A percentile compares a stretch with the other conserved stretches of the same genome.
Conservation (phyloP, 2,329 filamentous ascomycete genomes). For the Trichoderma guizhouense region DNA sequence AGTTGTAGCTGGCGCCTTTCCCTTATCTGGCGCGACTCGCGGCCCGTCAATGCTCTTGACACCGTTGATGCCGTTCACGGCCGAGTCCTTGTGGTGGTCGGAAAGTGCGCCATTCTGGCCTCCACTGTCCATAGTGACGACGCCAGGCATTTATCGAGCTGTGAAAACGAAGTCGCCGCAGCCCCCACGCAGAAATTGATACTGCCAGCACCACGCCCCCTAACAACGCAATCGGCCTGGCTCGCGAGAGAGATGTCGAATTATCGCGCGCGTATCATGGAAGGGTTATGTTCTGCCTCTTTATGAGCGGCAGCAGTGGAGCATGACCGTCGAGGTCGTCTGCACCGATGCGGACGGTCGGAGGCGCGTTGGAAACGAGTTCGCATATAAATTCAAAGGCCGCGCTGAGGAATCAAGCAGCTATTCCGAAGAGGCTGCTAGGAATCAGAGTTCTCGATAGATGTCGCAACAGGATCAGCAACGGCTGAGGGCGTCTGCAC, state of each 20-base stretch:
- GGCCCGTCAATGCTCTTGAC: conserved; percentile 26
- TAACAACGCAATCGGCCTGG: conserved; percentile 18
- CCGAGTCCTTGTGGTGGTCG: conserved; percentile 52
- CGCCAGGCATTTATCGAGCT: conserved; percentile 45
- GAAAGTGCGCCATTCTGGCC: conserved; percentile 51
- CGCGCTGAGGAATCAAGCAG: background rate
- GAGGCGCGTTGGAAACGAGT: conserved; percentile 15
- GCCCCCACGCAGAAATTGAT: conserved; percentile 13
- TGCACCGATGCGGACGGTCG: conserved; percentile 22
- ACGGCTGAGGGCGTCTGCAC: background rate
- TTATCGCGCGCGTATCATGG: conserved; percentile 23
- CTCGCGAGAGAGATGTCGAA: conserved; percentile 17
- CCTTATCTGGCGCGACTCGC: conserved; percentile 33
- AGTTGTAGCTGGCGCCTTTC: conserved; percentile 25
- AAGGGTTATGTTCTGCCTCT: conserved; percentile 17
- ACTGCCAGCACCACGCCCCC: conserved; percentile 19
- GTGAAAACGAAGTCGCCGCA: conserved; percentile 13
- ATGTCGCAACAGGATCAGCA: background rate
- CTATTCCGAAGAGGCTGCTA: background rate
- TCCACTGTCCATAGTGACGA: conserved; percentile 55
- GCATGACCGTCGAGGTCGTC: conserved; percentile 25
- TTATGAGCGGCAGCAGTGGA: conserved; percentile 21
- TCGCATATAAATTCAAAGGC: conserved; percentile 13
- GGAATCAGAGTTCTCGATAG: background rate
- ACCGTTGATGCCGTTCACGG: conserved; percentile 45